phyloP scores from a whole-genome alignment of 768 basidiomycete species.

The Boletellus sp. region DNA sequence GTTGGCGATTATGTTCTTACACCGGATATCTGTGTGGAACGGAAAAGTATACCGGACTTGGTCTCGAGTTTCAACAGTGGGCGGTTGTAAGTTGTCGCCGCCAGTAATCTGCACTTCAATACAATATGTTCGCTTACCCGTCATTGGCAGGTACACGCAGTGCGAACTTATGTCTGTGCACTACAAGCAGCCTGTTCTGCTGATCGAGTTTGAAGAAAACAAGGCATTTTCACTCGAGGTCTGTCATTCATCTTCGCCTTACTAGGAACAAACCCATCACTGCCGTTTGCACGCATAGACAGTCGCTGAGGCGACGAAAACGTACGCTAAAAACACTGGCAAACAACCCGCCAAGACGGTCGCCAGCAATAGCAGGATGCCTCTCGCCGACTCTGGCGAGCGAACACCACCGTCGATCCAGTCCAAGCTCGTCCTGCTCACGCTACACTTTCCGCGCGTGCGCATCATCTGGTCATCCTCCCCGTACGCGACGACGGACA shows the following conservation, averaged over 20 bases:
- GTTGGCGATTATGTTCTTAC: conserved; percentile 96
- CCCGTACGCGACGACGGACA: conserved; percentile 85
- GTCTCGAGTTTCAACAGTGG: conserved; percentile 94
- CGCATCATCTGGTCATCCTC: conserved; percentile 98
- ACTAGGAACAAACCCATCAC: background rate
- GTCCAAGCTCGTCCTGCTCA: conserved; percentile 88
- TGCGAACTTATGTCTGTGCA: conserved; percentile 96
- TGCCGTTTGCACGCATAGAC: conserved; percentile 36
- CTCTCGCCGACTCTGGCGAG: too few species aligned
- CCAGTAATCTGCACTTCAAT: background rate
- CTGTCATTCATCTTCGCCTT: conserved; percentile 11
- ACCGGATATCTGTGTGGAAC: conserved; percentile 93
- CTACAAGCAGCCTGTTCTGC: conserved; percentile 88
- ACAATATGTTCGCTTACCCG: background rate
- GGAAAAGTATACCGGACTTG: conserved; percentile 91
- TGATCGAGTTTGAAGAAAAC: conserved; percentile 98
- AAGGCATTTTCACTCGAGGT: conserved; percentile 92
- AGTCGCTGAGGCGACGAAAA: conserved; percentile 57
- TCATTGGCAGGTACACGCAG: conserved; percentile 77
- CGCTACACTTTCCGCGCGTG: conserved; percentile 85
- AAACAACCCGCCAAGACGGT: conserved; percentile 54
- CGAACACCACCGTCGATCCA: conserved; percentile 61
- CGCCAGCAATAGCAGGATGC: too few species aligned
- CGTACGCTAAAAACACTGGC: conserved; percentile 57
- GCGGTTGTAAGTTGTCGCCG: conserved; percentile 67